These are phyloP conservation scores for Phytopythium boreale DNA, from an alignment of 352 stramenopile species.

Conservation along the genomic window DNA sequence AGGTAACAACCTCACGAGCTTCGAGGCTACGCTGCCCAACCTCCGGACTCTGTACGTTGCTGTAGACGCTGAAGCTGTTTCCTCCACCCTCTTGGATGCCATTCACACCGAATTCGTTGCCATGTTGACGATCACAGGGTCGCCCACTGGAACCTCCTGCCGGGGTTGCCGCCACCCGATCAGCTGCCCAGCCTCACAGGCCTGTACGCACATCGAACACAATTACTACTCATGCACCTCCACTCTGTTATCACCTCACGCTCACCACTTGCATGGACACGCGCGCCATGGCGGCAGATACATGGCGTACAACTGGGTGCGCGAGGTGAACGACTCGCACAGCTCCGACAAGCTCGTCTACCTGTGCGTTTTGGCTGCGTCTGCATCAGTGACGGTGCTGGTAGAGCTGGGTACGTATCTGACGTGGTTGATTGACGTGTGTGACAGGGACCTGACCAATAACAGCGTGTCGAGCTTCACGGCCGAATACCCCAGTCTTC, in stretches of 20 bases:
- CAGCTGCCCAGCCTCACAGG: conserved; percentile 1
- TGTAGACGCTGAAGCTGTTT: background rate
- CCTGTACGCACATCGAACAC: too few species aligned
- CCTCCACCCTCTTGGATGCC: background rate
- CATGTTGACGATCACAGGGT: background rate
- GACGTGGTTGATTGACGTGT: background rate
- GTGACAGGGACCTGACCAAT: background rate
- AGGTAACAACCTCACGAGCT: conserved; percentile 15
- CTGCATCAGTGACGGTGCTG: background rate
- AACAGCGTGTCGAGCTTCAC: conserved; percentile 6
- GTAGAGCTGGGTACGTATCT: background rate
- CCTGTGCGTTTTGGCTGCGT: background rate
- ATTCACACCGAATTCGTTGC: background rate
- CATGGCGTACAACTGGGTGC: background rate
- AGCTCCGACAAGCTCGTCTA: background rate
- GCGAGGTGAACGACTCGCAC: conserved; percentile 1
- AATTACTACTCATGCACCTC: background rate
- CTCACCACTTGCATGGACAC: background rate
- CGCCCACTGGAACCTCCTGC: conserved; percentile 2
- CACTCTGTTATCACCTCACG: background rate
- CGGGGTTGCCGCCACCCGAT: background rate
- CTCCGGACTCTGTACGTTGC: conserved; percentile 18
- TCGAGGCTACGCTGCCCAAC: conserved; percentile 22
- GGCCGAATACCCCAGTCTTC: background rate
- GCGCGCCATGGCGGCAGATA: background rate